phyloP scores from a whole-genome alignment of 1,139 yeast species.

The Blastobotrys ciferrii region DNA sequence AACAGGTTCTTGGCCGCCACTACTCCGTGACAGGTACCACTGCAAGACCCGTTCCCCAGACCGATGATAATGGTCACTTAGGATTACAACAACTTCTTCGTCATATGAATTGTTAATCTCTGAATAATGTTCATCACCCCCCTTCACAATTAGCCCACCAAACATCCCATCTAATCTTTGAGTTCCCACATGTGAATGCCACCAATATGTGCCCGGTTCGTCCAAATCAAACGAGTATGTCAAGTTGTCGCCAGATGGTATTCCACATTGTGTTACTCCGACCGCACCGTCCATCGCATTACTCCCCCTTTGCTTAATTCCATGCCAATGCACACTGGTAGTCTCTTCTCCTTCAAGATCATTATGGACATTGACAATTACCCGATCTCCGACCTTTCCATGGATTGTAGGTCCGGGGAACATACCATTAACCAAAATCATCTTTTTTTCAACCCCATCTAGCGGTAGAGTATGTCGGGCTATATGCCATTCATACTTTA shows the following conservation, averaged over 20 bases:
- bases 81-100: slow-evolving; percentile 59
- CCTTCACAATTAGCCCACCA: slow-evolving; percentile 62
- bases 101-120: slow-evolving; percentile 51
- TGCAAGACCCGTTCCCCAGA: slow-evolving; percentile 47
- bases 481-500: not conserved
- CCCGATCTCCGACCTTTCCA: not conserved
- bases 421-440: slow-evolving; percentile 66
- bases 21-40: slow-evolving; percentile 62
- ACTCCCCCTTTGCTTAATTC: slow-evolving; percentile 66
- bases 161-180: slow-evolving; percentile 85
- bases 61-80: slow-evolving; percentile 76
- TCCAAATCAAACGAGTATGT: slow-evolving; percentile 66
- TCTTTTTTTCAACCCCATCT: slow-evolving; percentile 41
- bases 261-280: slow-evolving; percentile 78
- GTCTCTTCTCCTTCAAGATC: slow-evolving; percentile 2
- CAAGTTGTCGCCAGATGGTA: slow-evolving; percentile 67
- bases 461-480: not conserved
- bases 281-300: slow-evolving; percentile 81
- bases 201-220: slow-evolving; percentile 84
- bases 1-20: slow-evolving; percentile 90
- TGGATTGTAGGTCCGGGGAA: slow-evolving; percentile 75
- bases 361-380: slow-evolving; percentile 1
- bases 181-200: slow-evolving; percentile 76
- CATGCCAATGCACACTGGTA: slow-evolving; percentile 68
- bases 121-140: slow-evolving; percentile 29